Conservation (phyloP, 2,329 filamentous ascomycete genomes). For the Cryphonectria carpinicola region DNA sequence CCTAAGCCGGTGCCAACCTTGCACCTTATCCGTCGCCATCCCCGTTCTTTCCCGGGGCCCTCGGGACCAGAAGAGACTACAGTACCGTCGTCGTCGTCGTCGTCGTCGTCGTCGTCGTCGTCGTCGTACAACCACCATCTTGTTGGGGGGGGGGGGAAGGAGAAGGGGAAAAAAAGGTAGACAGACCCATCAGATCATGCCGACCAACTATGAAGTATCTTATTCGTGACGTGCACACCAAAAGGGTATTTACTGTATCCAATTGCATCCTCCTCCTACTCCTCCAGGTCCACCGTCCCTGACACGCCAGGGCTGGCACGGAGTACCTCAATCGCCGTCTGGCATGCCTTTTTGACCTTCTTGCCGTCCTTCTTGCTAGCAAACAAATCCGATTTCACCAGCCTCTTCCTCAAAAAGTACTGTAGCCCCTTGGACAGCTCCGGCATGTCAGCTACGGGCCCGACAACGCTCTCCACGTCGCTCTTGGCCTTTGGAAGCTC, state of each 20-base stretch:
- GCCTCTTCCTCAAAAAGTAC: slow-evolving; percentile 77
- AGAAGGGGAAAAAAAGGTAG: neutral
- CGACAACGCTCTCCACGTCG: slow-evolving; percentile 66
- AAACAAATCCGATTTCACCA: slow-evolving; percentile 66
- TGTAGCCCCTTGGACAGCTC: slow-evolving; percentile 75
- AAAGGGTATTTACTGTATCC: neutral
- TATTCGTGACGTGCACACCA: neutral
- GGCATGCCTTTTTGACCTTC: slow-evolving; percentile 52
- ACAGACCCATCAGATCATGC: neutral
- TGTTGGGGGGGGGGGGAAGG: neutral
- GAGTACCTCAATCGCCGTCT: slow-evolving; percentile 45
- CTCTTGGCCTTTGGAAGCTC: slow-evolving; percentile 47
- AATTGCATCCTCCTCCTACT: slow-evolving; percentile 8
- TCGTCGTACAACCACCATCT: neutral
- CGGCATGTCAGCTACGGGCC: slow-evolving; percentile 63
- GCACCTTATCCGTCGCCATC: neutral
- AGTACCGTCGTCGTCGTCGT: neutral
- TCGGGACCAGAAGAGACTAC: neutral
- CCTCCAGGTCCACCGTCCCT: slow-evolving; percentile 8
- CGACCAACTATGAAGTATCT: neutral
- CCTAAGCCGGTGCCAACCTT: slow-evolving; percentile 7
- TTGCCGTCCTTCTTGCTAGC: slow-evolving; percentile 52
- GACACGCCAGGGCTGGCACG: slow-evolving; percentile 33
- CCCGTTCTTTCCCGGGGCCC: slow-evolving; percentile 25
- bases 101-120: neutral